Conservation (phyloP, 768 basidiomycete species). For the Scleroderma citrinum region DNA sequence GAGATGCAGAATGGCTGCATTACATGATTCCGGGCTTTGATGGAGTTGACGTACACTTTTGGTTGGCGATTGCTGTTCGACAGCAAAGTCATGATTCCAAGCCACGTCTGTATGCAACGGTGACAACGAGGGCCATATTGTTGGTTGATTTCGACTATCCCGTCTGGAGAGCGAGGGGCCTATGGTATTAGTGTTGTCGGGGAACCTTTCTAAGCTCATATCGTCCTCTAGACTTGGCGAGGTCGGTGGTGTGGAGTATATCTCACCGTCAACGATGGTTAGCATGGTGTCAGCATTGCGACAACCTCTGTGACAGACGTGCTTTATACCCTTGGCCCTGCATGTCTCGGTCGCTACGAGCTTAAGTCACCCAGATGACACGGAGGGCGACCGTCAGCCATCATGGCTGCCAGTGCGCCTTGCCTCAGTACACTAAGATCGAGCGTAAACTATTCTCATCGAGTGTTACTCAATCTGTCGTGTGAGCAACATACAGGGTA, state of each 20-base stretch:
- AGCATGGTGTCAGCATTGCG: conserved; percentile 10
- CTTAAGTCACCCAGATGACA: conserved; percentile 17
- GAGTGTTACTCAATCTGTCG: no score
- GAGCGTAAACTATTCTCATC: no score
- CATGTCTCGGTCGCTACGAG: conserved; percentile 1
- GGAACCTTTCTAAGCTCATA: conserved; percentile 5
- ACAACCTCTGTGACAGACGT: background rate
- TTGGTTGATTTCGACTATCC: conserved; percentile 25
- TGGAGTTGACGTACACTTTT: conserved; percentile 12
- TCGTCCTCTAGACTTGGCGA: conserved; percentile 27
- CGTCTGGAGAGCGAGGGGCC: conserved; percentile 36
- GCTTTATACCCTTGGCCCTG: background rate
- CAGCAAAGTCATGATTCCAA: conserved; percentile 31
- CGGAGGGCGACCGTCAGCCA: background rate
- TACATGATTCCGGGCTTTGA: background rate
- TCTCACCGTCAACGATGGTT: conserved; percentile 32
- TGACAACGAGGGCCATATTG: conserved; percentile 17
- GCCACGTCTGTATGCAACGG: conserved; percentile 29
- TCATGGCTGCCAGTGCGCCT: background rate
- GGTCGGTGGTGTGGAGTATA: conserved; percentile 40
- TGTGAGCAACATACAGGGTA: no score
- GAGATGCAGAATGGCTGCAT: conserved; percentile 12
- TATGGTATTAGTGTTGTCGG: conserved; percentile 18
- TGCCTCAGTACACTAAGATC: background rate
- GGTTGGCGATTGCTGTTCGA: conserved; percentile 28